Conservation (phyloP, 2,329 filamentous ascomycete genomes). For the Raffaelea arxii region DNA sequence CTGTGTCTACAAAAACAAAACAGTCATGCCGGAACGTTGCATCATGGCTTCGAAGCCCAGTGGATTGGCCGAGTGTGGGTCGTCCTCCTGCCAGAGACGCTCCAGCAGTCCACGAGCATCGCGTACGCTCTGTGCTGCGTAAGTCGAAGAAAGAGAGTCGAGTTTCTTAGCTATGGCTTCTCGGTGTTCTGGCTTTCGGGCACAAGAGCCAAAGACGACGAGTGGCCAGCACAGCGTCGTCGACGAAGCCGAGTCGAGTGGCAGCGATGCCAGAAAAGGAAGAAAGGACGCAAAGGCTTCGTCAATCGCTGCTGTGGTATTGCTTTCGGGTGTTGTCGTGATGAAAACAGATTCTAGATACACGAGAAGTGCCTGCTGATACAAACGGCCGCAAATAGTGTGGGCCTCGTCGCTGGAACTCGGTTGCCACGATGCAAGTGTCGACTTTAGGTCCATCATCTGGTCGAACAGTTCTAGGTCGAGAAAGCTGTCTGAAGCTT, state of each 20-base stretch:
- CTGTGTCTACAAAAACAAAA: background rate
- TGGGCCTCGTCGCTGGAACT: background rate
- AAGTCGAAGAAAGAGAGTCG: background rate
- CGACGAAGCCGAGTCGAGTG: background rate
- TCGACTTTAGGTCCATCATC: background rate
- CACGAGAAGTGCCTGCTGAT: conserved; percentile 1
- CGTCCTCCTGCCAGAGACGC: background rate
- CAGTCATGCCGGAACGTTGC: background rate
- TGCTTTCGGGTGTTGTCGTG: background rate
- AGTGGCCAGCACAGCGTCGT: conserved; percentile 1
- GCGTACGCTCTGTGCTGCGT: background rate
- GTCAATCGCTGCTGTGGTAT: background rate
- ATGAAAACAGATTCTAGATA: background rate
- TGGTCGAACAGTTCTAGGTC: too few species aligned
- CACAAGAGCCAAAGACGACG: background rate
- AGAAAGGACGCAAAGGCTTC: background rate
- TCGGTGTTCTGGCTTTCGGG: background rate
- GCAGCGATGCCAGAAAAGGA: background rate
- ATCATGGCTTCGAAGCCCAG: background rate
- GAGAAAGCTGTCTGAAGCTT: too few species aligned
- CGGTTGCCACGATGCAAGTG: background rate
- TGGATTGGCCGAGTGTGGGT: background rate
- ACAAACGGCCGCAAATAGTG: background rate
- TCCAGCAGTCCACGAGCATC: background rate
- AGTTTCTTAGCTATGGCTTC: background rate